Conservation (phyloP, 73 alveolate genomes). For the Uronychia binucleata region DNA sequence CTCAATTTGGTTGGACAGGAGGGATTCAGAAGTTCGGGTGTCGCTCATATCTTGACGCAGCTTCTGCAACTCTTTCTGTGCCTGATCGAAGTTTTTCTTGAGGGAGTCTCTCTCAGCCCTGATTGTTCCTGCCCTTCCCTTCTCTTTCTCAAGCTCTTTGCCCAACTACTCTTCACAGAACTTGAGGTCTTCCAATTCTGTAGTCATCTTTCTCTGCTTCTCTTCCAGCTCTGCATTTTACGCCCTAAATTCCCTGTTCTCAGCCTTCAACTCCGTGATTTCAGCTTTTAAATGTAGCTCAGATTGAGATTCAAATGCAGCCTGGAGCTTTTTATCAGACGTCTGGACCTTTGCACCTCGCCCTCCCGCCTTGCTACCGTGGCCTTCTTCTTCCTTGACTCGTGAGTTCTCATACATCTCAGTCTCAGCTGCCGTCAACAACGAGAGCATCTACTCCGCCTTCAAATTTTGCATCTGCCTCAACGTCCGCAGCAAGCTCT, state of each 20-base stretch:
- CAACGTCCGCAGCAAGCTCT: constrained; percentile 15
- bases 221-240: neutral
- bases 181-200: neutral
- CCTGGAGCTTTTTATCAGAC: neutral
- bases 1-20: neutral
- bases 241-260: neutral
- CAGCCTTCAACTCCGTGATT: neutral
- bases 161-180: neutral
- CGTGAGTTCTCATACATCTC: constrained; percentile 40
- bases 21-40: neutral
- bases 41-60: neutral
- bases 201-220: neutral
- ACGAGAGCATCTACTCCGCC: constrained; percentile 45
- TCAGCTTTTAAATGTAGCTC: constrained; percentile 1
- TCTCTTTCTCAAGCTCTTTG: neutral
- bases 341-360: neutral
- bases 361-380: neutral
- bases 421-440: constrained; percentile 57
- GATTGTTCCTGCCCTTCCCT: neutral
- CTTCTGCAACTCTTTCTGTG: neutral
- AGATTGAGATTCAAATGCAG: neutral
- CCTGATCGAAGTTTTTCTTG: neutral
- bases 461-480: constrained; percentile 19
- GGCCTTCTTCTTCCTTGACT: constrained; percentile 21
- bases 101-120: neutral